A percentile compares a stretch with the other conserved stretches of the same genome.
These are phyloP conservation scores for Penicillium crustosum DNA, from an alignment of 2,329 filamentous ascomycete species.

Conservation along the genomic window DNA sequence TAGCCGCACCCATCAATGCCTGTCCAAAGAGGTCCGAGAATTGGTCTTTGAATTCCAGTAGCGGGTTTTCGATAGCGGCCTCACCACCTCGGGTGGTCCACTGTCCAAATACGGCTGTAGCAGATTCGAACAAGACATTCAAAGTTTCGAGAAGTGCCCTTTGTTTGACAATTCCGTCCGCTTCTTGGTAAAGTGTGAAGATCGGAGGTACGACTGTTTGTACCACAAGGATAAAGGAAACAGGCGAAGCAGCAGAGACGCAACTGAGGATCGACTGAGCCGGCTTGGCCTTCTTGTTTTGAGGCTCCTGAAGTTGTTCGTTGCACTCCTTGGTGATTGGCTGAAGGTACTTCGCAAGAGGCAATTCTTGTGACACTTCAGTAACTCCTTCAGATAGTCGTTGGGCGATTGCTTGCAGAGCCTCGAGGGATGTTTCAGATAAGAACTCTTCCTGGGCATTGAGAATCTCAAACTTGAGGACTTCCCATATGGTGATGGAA, in stretches of 20 bases:
- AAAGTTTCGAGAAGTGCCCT: slow-evolving; percentile 63
- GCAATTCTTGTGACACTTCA: slow-evolving; percentile 42
- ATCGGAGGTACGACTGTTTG: slow-evolving; percentile 58
- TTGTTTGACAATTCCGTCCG: slow-evolving; percentile 62
- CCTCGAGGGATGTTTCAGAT: slow-evolving; percentile 58
- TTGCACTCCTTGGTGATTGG: slow-evolving; percentile 67
- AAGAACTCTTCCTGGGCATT: slow-evolving; percentile 67
- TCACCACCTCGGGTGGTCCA: slow-evolving; percentile 51
- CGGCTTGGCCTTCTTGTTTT: slow-evolving; percentile 66
- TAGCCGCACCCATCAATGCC: slow-evolving; percentile 53
- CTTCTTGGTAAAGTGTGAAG: slow-evolving; percentile 60
- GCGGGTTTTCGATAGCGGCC: slow-evolving; percentile 41
- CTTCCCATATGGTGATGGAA: slow-evolving; percentile 66
- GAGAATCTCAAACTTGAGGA: slow-evolving; percentile 67
- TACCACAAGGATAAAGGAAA: slow-evolving; percentile 57
- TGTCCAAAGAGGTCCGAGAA: slow-evolving; percentile 57
- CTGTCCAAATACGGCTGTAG: slow-evolving; percentile 56
- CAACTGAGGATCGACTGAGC: slow-evolving; percentile 61
- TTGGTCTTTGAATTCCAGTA: slow-evolving; percentile 51
- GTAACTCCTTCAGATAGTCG: slow-evolving; percentile 52
- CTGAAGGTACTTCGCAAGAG: slow-evolving; percentile 55
- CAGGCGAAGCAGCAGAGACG: slow-evolving; percentile 55
- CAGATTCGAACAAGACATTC: slow-evolving; percentile 58
- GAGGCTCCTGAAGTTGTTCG: slow-evolving; percentile 66
- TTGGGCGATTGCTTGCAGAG: slow-evolving; percentile 55